Evolutionary conservation across 768 basidiomycete genomes (phyloP), one percentile per base, ranked within the genome.

Genomic region (Lactarius sanguifluus): DNA sequence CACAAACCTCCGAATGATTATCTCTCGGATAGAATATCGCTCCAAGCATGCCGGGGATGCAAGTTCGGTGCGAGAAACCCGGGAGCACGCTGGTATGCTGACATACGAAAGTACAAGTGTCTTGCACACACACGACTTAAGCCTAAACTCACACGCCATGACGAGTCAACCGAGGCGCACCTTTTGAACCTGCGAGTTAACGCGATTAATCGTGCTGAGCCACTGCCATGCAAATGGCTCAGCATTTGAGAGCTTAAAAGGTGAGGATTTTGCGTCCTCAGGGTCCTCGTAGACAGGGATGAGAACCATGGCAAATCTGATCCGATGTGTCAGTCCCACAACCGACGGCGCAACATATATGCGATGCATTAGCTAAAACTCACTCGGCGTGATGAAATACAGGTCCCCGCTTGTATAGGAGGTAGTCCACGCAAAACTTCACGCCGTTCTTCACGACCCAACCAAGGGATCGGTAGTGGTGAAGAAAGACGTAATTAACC

Each of bases 151-250:
- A 36, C 38, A 47, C 13, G 43, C 3, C 16, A 15, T 2, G 57
- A n/a, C 3, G 36, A 36, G 45, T 41, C 15, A 38, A 59, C 41
- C 47, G 20, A 23, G 20, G 64, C 70, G 30, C 28, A 93, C 96
- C 86, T 99, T 99, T 78, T 95, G 94, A 5, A 98, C 96, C 74
- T 97, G 94, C 0, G 93, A 88, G 75, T 96, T 98, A 15, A 98
- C 96, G 43, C 97, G 87, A 74, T 97, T 98, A 68, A 99, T 85
- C 1, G 97, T 99, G 77, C 93, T 94, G 34, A 99, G 83, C 96
- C 95, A 98, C 15, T 92, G 85, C 97, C 97, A 99, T 12, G 88
- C 80, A 73, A 92, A 91, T 2, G 91, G 91, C 23, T 83, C 78
- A 2, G 84, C 77, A 62, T 92, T 91, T 65, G 84, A 83, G 2